These are phyloP conservation scores for Echria macrotheca DNA, from an alignment of 495 filamentous ascomycete genomes.

Conservation along the genomic window DNA sequence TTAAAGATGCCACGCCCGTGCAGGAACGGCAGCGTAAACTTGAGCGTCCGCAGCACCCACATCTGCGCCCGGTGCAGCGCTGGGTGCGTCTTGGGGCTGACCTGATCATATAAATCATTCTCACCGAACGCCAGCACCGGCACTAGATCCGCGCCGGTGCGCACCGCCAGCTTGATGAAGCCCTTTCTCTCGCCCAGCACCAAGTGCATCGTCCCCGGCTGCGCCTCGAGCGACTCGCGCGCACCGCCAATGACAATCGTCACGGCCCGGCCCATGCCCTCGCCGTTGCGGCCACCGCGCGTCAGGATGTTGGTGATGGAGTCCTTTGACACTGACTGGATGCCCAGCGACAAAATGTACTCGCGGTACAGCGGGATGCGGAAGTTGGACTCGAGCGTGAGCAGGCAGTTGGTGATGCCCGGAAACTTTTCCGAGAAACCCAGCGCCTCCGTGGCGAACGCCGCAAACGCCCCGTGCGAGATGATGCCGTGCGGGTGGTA, in stretches of 20 bases:
- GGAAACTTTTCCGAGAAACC: conserved; percentile 89
- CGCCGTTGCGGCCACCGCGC: conserved; percentile 65
- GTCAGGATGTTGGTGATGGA: conserved; percentile 82
- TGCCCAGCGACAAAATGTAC: conserved; percentile 78
- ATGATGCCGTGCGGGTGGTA: conserved; percentile 98
- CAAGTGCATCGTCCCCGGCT: conserved; percentile 66
- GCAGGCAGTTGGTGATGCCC: conserved; percentile 87
- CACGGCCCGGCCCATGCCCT: conserved; percentile 93
- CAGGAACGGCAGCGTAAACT: conserved; percentile 89
- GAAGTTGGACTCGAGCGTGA: conserved; percentile 93
- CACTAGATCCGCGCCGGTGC: conserved; percentile 84
- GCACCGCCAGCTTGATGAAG: conserved; percentile 87
- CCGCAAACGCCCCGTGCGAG: conserved; percentile 86
- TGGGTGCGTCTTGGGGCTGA: conserved; percentile 65
- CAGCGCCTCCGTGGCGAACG: conserved; percentile 85
- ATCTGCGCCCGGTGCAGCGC: conserved; percentile 71
- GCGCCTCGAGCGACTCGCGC: conserved; percentile 81
- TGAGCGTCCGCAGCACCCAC: conserved; percentile 71
- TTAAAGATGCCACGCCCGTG: conserved; percentile 94
- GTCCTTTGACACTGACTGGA: conserved; percentile 84
- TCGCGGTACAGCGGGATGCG: conserved; percentile 90
- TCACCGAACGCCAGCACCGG: conserved; percentile 91
- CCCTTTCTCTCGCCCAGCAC: conserved; percentile 81
- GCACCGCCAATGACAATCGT: conserved; percentile 95
- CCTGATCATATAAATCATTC: conserved; percentile 91